These are phyloP conservation scores for Clitopilus hobsonii DNA, from an alignment of 768 basidiomycete species.

Conservation along the genomic window DNA sequence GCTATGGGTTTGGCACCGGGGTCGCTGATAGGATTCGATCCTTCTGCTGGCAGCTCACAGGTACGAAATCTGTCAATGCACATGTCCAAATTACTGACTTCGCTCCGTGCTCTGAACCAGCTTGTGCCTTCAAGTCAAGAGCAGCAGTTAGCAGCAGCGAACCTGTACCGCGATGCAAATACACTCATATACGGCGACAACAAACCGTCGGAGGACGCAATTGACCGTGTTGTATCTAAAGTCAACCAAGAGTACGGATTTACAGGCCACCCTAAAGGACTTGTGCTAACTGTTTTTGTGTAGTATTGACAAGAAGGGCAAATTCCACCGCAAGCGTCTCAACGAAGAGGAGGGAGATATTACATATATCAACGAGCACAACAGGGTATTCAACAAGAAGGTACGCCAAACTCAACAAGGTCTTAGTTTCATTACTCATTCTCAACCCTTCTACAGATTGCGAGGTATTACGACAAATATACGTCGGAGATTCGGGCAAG, in stretches of 20 bases:
- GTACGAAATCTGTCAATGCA: slow-evolving; percentile 24
- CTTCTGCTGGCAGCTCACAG: slow-evolving; percentile 38
- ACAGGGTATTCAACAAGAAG: slow-evolving; percentile 98
- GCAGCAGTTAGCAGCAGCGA: slow-evolving; percentile 70
- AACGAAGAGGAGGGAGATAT: slow-evolving; percentile 96
- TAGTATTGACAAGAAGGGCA: slow-evolving; percentile 86
- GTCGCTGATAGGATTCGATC: slow-evolving; percentile 59
- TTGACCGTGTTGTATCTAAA: slow-evolving; percentile 87
- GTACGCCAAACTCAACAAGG: slow-evolving; percentile 26
- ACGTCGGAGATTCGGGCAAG: slow-evolving; percentile 94
- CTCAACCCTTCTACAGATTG: slow-evolving; percentile 51
- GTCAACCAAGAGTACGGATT: slow-evolving; percentile 86
- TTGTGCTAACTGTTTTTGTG: slow-evolving; percentile 2
- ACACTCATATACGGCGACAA: slow-evolving; percentile 90
- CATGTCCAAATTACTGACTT: too few relatives aligned
- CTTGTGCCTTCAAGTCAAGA: slow-evolving; percentile 51
- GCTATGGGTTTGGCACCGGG: slow-evolving; percentile 73
- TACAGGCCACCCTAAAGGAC: background rate
- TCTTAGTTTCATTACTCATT: background rate
- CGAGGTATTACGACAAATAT: slow-evolving; percentile 95
- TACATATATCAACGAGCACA: slow-evolving; percentile 98
- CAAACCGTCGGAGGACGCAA: slow-evolving; percentile 93
- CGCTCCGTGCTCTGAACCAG: too few relatives aligned
- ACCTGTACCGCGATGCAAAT: slow-evolving; percentile 91
- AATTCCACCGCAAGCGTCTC: slow-evolving; percentile 81